Evolutionary conservation across 106 monocot genomes (phyloP).

Genomic region (Acorus gramineus): DNA sequence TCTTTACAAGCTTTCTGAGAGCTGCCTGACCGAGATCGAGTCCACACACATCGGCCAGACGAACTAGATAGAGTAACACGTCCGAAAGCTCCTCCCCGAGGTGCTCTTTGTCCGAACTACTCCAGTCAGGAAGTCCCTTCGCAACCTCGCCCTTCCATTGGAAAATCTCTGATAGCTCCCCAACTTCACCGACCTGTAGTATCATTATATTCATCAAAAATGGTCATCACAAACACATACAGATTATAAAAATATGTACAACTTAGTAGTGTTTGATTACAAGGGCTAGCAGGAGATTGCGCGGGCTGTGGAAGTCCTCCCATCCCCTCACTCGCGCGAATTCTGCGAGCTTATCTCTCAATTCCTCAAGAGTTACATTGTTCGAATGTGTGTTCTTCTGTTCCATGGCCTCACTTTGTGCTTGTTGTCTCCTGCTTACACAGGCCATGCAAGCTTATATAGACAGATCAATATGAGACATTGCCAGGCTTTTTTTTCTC

Average conservation of each 20-base stretch:
- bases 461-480: no score
- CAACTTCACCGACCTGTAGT: constrained; percentile 76
- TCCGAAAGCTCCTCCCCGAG: constrained; percentile 89
- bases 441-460: no score
- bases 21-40: constrained; percentile 67
- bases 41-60: constrained; percentile 80
- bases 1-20: constrained; percentile 60
- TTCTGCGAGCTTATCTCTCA: constrained; percentile 67
- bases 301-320: constrained; percentile 81
- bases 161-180: constrained; percentile 90
- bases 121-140: constrained; percentile 69
- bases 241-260: no score
- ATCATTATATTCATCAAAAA: no score
- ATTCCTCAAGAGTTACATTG: constrained; percentile 42
- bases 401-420: no score
- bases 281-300: constrained; percentile 86
- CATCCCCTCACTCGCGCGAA: constrained; percentile 84
- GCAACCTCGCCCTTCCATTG: constrained; percentile 93
- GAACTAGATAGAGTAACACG: constrained; percentile 75
- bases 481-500: no score
- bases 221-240: no score
- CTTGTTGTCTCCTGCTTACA: no score
- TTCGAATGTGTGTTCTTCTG: background rate
- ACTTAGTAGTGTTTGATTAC: constrained; percentile 12
- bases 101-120: constrained; percentile 61